Evolutionary conservation across 768 basidiomycete genomes (phyloP), one percentile per base, ranked within the genome.

Genomic region (Lactifluus hygrophoroides): DNA sequence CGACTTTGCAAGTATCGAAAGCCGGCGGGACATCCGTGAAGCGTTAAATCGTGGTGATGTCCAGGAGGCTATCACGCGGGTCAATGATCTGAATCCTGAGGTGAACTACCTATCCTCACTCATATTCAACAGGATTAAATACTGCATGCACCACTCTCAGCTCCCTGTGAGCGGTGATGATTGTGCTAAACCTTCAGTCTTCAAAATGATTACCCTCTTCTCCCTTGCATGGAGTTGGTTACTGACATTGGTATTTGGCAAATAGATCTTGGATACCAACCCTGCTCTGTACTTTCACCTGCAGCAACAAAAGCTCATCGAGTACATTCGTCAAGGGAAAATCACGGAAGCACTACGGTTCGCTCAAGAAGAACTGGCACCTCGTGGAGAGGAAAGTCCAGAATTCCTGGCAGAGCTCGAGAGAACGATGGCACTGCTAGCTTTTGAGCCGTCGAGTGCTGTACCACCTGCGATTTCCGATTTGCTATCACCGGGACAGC

Each of bases 81-180:
- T 96, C 38, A 97, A 98, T 66, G 95, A 98, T 71, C 72, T 98
- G 65, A 92, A 98, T 70, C 90, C 93, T 28, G 94, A 97, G 86
- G 96, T 98, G 74, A 76, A 90, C 72, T 32, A 13, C 66, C 37
- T 34, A 48, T 37, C 51, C 28, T 32, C 51, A 30, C 45, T 61
- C 40, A 13, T 42, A 40, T 52, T 42, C 65, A 47, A 43, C 45
- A 90, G 76, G 93, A 95, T 95, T 94, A 86, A 76, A 91, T 66
- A 68, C 71, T 86, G 88, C 91, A 96, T 96, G 94, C 94, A 96
- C 94, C 94, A 95, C 92, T 86, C 94, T 82, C 78, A 96, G 84
- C 84, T 74, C 68, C 68, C 71, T 56, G 70, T 75, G 82, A 88
- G 82, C 86, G 78, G 75, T 93, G 93, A 90, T 86, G 94, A 94